phyloP scores from a whole-genome alignment of 768 basidiomycete genomes.

The Serendipita sp. region DNA sequence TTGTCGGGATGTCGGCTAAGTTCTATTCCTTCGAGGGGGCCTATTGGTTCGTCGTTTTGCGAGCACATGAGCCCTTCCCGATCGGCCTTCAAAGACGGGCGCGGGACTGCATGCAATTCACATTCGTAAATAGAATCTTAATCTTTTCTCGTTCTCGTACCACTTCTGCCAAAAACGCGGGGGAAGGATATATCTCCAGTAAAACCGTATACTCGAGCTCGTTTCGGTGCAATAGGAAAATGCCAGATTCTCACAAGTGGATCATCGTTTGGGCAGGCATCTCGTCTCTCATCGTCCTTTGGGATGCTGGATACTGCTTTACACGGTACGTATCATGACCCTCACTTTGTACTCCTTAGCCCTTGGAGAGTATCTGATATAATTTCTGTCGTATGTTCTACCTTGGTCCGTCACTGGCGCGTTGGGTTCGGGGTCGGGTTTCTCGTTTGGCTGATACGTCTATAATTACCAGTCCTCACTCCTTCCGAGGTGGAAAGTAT shows the following conservation, averaged over 20 bases:
- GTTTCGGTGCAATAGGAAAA: too few species aligned
- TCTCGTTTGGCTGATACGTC: not conserved
- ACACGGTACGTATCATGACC: slow-evolving; percentile 36
- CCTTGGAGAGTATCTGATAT: not conserved
- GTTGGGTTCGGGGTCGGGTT: not conserved
- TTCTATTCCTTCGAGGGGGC: too few species aligned
- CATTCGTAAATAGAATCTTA: too few species aligned
- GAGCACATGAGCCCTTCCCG: too few species aligned
- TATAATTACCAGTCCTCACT: slow-evolving; percentile 43
- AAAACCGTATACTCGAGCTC: too few species aligned
- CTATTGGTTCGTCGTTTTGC: too few species aligned
- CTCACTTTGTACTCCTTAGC: slow-evolving; percentile 12
- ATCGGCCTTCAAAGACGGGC: too few species aligned
- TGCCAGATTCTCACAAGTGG: slow-evolving; percentile 1
- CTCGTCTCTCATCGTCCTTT: slow-evolving; percentile 45
- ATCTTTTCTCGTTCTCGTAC: too few species aligned
- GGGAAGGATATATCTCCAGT: too few species aligned
- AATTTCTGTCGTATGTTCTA: not conserved
- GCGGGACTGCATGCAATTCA: too few species aligned
- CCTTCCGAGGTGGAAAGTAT: slow-evolving; percentile 73
- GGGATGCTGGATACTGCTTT: slow-evolving; percentile 74
- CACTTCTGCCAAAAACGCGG: too few species aligned
- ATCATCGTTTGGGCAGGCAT: slow-evolving; percentile 43
- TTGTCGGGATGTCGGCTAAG: too few species aligned
- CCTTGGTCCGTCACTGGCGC: not conserved